A percentile compares a stretch with the other conserved stretches of the same genome.
phyloP scores from a whole-genome alignment of 495 filamentous ascomycete genomes.

The Penicillium subrubescens region DNA sequence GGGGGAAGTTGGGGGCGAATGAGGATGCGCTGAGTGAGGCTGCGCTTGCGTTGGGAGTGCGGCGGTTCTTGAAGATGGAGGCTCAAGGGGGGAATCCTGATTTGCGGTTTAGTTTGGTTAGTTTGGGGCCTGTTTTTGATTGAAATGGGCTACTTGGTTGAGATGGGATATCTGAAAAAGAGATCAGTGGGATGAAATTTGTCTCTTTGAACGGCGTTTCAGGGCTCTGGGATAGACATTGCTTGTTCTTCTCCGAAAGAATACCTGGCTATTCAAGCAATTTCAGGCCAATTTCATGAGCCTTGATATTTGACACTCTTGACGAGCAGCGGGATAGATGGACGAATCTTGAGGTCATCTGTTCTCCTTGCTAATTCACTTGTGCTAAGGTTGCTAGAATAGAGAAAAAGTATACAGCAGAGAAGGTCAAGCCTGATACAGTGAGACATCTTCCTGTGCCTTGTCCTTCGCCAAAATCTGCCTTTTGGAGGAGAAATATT shows the following conservation, averaged over 20 bases:
- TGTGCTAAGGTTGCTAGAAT: too few species aligned
- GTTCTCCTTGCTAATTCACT: too few species aligned
- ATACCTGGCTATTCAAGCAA: too few species aligned
- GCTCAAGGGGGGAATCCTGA: constrained; percentile 58
- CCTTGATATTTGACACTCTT: neutral
- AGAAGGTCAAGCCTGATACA: too few species aligned
- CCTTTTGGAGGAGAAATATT: too few species aligned
- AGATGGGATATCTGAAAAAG: neutral
- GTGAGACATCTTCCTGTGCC: too few species aligned
- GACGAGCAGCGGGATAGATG: neutral
- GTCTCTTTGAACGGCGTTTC: neutral
- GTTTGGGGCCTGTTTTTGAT: constrained; percentile 66
- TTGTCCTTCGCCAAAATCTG: too few species aligned
- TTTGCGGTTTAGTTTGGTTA: constrained; percentile 74
- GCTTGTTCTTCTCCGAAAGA: neutral
- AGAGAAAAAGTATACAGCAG: too few species aligned
- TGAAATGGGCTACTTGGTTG: constrained; percentile 26
- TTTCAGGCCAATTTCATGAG: too few species aligned
- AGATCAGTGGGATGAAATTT: neutral
- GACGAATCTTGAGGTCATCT: neutral
- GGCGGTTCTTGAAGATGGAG: constrained; percentile 65
- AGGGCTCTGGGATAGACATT: neutral
- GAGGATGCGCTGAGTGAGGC: constrained; percentile 72
- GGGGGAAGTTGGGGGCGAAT: constrained; percentile 52
- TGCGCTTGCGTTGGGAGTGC: constrained; percentile 61